Conservation (phyloP, 345 rosid genomes). For the Diplotaxis tenuifolia region DNA sequence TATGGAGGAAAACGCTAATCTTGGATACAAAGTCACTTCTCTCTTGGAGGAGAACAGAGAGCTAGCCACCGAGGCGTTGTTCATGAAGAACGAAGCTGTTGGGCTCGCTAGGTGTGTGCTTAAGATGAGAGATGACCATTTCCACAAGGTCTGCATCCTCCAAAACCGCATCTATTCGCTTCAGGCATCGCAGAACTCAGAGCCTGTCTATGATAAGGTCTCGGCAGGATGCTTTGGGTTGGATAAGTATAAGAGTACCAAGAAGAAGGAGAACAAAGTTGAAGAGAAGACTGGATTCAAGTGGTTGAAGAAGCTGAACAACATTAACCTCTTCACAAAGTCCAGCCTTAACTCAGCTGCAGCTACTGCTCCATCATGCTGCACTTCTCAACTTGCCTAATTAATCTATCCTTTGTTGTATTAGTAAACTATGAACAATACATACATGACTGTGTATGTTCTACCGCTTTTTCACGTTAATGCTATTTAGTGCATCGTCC, state of each 20-base stretch:
- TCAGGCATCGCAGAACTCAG: conserved; percentile 41
- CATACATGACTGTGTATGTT: conserved; percentile 18
- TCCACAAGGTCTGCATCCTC: conserved; percentile 48
- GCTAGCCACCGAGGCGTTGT: conserved; percentile 48
- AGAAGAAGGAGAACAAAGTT: conserved; percentile 32
- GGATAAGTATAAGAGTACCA: conserved; percentile 52
- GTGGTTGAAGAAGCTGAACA: conserved; percentile 36
- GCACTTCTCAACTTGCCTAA: conserved; percentile 18
- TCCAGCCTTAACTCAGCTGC: conserved; percentile 31
- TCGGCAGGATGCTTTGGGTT: conserved; percentile 40
- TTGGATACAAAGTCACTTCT: conserved; percentile 46
- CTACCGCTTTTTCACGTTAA: background rate
- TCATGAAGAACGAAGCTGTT: conserved; percentile 57
- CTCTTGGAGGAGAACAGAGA: conserved; percentile 55
- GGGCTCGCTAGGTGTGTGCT: conserved; percentile 58
- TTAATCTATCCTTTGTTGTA: conserved; percentile 20
- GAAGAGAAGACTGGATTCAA: conserved; percentile 36
- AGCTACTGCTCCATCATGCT: conserved; percentile 35
- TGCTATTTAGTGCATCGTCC: conserved; percentile 31
- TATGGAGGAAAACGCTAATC: conserved; percentile 51
- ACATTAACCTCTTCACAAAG: conserved; percentile 28
- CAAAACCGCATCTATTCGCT: conserved; percentile 41
- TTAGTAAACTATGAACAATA: conserved; percentile 16
- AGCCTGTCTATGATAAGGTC: conserved; percentile 33
- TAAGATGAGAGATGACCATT: conserved; percentile 62